Base-by-base conservation (phyloP, 257 asterid species). In the Forsythia viridissima region DNA sequence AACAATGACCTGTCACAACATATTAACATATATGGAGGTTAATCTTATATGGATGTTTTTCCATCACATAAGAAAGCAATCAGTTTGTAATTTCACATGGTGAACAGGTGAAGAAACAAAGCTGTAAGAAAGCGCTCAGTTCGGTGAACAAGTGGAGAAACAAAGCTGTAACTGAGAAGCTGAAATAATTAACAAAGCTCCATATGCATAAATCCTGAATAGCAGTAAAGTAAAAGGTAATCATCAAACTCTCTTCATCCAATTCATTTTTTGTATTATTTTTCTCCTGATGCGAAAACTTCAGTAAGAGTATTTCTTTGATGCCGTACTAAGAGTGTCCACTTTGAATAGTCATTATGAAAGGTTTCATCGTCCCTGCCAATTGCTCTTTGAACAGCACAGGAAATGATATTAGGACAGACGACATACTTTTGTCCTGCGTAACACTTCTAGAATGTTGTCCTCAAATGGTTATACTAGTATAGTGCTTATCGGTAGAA, bases 1-100 rank as follows among this genome's bases (percentile, higher is more conserved):
- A 74, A 92, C 89, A 74, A 93, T 79, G 80, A 91, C 97, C 99
- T 96, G 88, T 71, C 71, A 74, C 70, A 75, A 65, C 83, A 82
- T 21, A 78, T 75, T 36, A 37, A 59, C 21, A 44, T 51, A 66
- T 52, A 72, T n/a, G 18, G 42, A 67, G 41, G 73, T 85, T 18
- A 80, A 20, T 40, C 43, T 4, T 40, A 46, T 44, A 68, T 10
- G n/a, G 72, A 65, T 68, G 73, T 36, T 77, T 40, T 73, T 24
- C 57, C 61, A 63, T 55, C 73, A 76, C 36, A 8, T 10, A 44
- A 7, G 43, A 77, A 5, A 55, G 52, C 55, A 55, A 66, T n/a
- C 2, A 68, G 5, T 24, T 71, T 21, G 71, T 61, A 18, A 42
- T 39, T 66, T 36, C 65, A 48, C 38, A 79, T 42, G 75, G n/a